These are phyloP conservation scores for Pyricularia sp. DNA, from an alignment of 2,329 filamentous ascomycete genomes.

Conservation along the genomic window DNA sequence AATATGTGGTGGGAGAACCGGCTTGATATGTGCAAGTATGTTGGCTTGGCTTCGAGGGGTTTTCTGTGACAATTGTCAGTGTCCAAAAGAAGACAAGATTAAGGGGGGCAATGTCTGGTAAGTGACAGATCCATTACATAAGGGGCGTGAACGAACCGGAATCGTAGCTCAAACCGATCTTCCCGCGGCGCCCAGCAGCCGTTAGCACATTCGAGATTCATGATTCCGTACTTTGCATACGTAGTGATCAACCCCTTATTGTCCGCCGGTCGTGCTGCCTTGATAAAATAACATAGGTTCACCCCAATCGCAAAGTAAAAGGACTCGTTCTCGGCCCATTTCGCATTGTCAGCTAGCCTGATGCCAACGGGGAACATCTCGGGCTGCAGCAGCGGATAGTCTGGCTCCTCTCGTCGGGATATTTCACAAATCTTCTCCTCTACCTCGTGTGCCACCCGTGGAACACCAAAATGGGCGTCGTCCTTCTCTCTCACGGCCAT, in stretches of 20 bases:
- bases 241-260: conserved; percentile 28
- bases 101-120: background rate
- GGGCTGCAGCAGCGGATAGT: conserved; percentile 20
- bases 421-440: conserved; percentile 35
- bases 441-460: conserved; percentile 35
- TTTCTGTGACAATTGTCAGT: conserved; percentile 12
- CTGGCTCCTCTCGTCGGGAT: conserved; percentile 34
- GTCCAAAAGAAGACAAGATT: background rate
- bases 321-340: conserved; percentile 28
- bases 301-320: conserved; percentile 46
- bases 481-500: conserved; percentile 24
- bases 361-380: conserved; percentile 44
- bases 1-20: conserved; percentile 44
- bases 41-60: conserved; percentile 16
- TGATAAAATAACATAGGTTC: conserved; percentile 41
- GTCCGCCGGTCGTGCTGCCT: conserved; percentile 34
- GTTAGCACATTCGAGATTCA: conserved; percentile 40
- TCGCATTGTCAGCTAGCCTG: conserved; percentile 25
- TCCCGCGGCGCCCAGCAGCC: conserved; percentile 42
- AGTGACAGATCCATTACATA: background rate
- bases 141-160: conserved; percentile 28
- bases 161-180: conserved; percentile 45
- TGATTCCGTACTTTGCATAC: conserved; percentile 40
- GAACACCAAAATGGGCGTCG: conserved; percentile 22
- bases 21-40: conserved; percentile 37